Conservation (phyloP, 2,329 filamentous ascomycete genomes). For the Pseudocercospora macadamiae region DNA sequence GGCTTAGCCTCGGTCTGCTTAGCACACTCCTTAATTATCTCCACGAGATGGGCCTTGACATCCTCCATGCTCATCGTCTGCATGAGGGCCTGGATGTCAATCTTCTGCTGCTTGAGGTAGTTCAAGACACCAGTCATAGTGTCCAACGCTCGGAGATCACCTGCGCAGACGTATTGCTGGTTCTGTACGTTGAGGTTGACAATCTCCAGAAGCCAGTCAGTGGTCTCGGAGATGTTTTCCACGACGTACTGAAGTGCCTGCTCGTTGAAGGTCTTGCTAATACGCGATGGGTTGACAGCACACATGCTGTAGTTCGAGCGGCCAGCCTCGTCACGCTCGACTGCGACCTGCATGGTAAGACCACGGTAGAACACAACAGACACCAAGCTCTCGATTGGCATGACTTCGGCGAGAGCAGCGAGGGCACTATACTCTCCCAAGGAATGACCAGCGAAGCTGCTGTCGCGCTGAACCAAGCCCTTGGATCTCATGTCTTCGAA, state of each 20-base stretch:
- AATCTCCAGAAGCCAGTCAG: constrained; percentile 95
- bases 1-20: constrained; percentile 89
- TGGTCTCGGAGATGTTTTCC: constrained; percentile 90
- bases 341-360: constrained; percentile 97
- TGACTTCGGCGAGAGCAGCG: constrained; percentile 93
- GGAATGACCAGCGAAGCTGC: constrained; percentile 96
- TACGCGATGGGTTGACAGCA: constrained; percentile 96
- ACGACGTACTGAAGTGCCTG: constrained; percentile 96
- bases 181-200: constrained; percentile 88
- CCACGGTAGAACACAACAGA: constrained; percentile 99
- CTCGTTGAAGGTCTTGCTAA: constrained; percentile 98
- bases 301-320: constrained; percentile 99
- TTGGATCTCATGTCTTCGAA: constrained; percentile 99
- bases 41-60: constrained; percentile 83
- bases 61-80: constrained; percentile 84
- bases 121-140: constrained; percentile 80
- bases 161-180: constrained; percentile 70
- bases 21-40: constrained; percentile 88
- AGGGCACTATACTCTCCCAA: constrained; percentile 97
- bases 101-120: constrained; percentile 94
- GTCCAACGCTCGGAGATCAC: constrained; percentile 68
- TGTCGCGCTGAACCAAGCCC: constrained; percentile 92
- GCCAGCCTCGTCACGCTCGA: constrained; percentile 89
- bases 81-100: constrained; percentile 93
- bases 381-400: constrained; percentile 98